phyloP scores from a whole-genome alignment of 108 stramenopile species.

The Pseudonitzschia pungens region DNA sequence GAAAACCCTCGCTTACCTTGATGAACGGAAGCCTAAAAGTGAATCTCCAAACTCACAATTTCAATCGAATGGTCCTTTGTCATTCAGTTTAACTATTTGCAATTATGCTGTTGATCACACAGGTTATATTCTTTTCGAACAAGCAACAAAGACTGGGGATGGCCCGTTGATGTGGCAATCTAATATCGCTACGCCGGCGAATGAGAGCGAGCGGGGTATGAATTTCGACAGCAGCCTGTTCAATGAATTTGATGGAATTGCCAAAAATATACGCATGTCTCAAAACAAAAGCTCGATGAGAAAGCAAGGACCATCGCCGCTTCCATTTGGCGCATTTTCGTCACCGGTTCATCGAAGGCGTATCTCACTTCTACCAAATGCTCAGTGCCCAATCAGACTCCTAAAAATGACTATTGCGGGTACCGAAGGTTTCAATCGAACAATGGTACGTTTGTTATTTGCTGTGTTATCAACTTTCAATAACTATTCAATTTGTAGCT shows the following conservation, averaged over 20 bases:
- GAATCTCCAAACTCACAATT: background rate
- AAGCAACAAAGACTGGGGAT: background rate
- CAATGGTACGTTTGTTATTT: conserved; percentile 17
- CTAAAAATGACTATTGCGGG: conserved; percentile 78
- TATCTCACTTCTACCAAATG: conserved; percentile 69
- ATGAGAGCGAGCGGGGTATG: background rate
- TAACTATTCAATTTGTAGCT: background rate
- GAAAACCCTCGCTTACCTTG: background rate
- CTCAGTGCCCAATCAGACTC: conserved; percentile 50
- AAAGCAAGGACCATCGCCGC: background rate
- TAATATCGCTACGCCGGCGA: background rate
- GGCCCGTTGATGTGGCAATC: background rate
- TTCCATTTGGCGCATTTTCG: conserved; percentile 72
- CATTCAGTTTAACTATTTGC: conserved; percentile 61
- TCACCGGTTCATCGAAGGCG: conserved; percentile 49
- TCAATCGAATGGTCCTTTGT: conserved; percentile 15
- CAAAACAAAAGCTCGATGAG: background rate
- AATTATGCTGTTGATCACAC: conserved; percentile 86
- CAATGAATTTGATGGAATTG: background rate
- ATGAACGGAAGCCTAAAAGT: background rate
- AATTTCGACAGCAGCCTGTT: background rate
- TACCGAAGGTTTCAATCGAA: conserved; percentile 59
- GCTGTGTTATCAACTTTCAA: background rate
- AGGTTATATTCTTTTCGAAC: conserved; percentile 72
- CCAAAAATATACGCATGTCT: background rate